Base-by-base conservation (phyloP, 331 rosid species). In the Spiraea crenata region DNA sequence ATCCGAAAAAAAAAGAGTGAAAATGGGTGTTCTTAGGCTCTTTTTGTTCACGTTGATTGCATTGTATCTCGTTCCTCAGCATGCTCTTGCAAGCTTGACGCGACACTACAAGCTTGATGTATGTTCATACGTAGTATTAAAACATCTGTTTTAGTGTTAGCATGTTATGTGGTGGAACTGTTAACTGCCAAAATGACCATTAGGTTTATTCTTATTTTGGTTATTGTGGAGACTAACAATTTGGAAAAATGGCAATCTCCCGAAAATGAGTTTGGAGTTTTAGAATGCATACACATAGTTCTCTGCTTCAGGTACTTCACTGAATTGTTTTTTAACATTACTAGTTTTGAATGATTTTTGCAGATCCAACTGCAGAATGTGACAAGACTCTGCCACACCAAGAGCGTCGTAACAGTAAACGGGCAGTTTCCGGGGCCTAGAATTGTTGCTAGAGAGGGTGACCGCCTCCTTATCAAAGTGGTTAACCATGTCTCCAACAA, bases 91-190 rank as follows among this genome's bases (percentile, higher is more conserved):
- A 17, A 20, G 76, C 75, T 55, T 34, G 11, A 79, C 83, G 20
- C 63, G 79, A 68, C 83, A 69, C 69, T 79, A 79, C 73, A 74
- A 57, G 64, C 70, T 79, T 69, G 73, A 79, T n/a, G 83, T 77
- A 77, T 57, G 75, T 35, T 25, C 8, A 7, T 17, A 7, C 19
- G 35, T 9, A 31, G 16, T 13, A 1, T 34, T 8, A 20, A 17
- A 9, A 56, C 8, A 56, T 20, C 5, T 57, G 16, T 14, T 57
- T 31, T 9, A 20, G 1, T 11, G 0, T 5, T 11, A 9, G 6
- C 17, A 31, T 37, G 2, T 58, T 31, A 58, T 25, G 3, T 57
- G 31, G 15, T n/a, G 31, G 9, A 5, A 16, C 0, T 17, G 0
- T 52, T 11, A 17, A 52, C 17, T 16, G 6, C 17, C 2, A 25